Percentiles rank a stretch among this genome's conserved stretches.
phyloP scores from a whole-genome alignment of 805 yeast genomes.

The Blastobotrys attinorum region DNA sequence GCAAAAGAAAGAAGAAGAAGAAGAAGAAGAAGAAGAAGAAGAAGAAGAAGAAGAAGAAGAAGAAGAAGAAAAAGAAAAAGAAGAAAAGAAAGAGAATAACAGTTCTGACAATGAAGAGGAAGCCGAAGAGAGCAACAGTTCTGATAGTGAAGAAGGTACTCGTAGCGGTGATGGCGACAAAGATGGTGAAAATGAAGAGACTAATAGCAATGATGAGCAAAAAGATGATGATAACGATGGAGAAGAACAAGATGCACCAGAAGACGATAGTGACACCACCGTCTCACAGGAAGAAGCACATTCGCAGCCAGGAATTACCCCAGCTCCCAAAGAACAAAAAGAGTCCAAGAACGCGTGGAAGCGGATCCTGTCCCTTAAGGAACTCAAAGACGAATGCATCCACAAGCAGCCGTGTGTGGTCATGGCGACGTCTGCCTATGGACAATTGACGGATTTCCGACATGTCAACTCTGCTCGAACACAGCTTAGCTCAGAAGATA shows the following conservation, averaged over 20 bases:
- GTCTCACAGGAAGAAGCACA: not conserved
- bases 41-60: too few relatives aligned
- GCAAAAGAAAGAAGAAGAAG: too few relatives aligned
- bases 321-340: not conserved
- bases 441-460: conserved; percentile 3
- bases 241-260: not conserved
- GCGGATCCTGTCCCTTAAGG: conserved; percentile 2
- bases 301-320: not conserved
- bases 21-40: too few relatives aligned
- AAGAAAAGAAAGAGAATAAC: too few relatives aligned
- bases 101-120: too few relatives aligned
- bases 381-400: conserved; percentile 5
- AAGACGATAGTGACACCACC: not conserved
- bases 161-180: too few relatives aligned
- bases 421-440: conserved; percentile 4
- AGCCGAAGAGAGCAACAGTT: too few relatives aligned
- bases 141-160: too few relatives aligned
- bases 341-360: conserved; percentile 1
- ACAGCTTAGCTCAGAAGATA: not conserved
- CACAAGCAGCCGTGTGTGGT: conserved; percentile 2
- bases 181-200: not conserved
- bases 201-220: not conserved
- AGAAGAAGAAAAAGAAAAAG: too few relatives aligned
- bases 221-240: too few relatives aligned
- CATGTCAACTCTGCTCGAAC: conserved; percentile 4